Base-by-base conservation (phyloP, 805 yeast species). In the Yamadazyma olivae region DNA sequence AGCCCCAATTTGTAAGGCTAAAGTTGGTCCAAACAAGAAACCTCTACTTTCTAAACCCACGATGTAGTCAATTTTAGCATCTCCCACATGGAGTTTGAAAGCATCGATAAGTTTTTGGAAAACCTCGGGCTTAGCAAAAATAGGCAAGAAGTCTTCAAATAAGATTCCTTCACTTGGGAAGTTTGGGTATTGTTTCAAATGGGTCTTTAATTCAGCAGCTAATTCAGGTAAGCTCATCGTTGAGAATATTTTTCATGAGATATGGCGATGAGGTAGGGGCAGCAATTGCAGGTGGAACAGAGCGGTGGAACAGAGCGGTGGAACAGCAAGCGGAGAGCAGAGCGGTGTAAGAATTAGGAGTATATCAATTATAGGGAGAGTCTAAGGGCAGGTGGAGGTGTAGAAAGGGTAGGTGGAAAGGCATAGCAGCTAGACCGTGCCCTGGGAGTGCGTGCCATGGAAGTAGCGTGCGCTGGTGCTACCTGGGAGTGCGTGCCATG, bases 41-140 rank as follows among this genome's bases (percentile, higher is more conserved):
- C 99, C 99, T 64, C 99, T 82, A 33, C 97, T 85, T 64, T 93
- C 99, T 48, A 93, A 75, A 31, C 98, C 99, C 33, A 93, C 88
- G 42, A 93, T 74, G 56, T 83, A 91, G 56, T 93, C 97, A 44
- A 95, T 79, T 47, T 81, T 76, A 44, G 70, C 68, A 41, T 69
- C 70, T 40, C 79, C 77, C 40, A 93, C 56, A 56, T 88, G 95
- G 37, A 77, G 54, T 61, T 82, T 77, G 68, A 91, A 84, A 13
- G 95, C 95, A 47, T 75, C 77, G 30, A 93, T 69, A 39, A 93
- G 71, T 55, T 84, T 82, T 55, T 83, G 81, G 74, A 93, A 93
- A 38, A 85, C 67, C 30, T 67, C 71, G 35, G 99, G 96, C 48
- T 76, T 68, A 59, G 84, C 76, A 74, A 93, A 93, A 47, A 93